Conservation (phyloP, 352 stramenopile species). For the Synura sp. region DNA sequence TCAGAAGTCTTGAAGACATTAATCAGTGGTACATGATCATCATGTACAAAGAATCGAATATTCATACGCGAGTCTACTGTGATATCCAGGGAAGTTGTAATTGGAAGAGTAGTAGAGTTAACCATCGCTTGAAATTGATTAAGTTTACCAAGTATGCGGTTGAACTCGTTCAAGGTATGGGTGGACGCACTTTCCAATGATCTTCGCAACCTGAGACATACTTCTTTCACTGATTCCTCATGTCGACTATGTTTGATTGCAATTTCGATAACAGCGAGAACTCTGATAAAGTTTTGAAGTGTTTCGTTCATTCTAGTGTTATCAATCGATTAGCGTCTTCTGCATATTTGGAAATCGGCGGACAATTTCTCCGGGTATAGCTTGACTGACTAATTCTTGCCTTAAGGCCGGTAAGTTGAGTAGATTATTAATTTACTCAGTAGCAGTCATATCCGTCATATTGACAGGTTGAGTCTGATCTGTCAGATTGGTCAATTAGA, state of each 20-base stretch:
- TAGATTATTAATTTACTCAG: slow-evolving; percentile 41
- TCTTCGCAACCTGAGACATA: slow-evolving; percentile 37
- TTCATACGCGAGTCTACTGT: slow-evolving; percentile 38
- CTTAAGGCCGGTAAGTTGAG: slow-evolving; percentile 36
- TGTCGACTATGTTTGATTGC: slow-evolving; percentile 40
- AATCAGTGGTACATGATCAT: slow-evolving; percentile 40
- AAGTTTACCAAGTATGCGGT: slow-evolving; percentile 39
- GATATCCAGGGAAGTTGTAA: slow-evolving; percentile 41
- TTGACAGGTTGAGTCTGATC: slow-evolving; percentile 38
- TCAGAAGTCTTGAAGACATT: slow-evolving; percentile 40
- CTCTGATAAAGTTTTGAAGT: slow-evolving; percentile 34
- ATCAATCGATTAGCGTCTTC: slow-evolving; percentile 35
- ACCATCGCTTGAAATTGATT: slow-evolving; percentile 40
- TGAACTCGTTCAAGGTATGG: slow-evolving; percentile 27
- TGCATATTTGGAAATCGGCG: slow-evolving; percentile 35
- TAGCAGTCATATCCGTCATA: slow-evolving; percentile 39
- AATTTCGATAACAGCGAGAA: slow-evolving; percentile 39
- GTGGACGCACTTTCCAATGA: slow-evolving; percentile 26
- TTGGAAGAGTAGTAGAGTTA: slow-evolving; percentile 38
- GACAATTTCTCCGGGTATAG: slow-evolving; percentile 35
- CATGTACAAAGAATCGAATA: slow-evolving; percentile 37
- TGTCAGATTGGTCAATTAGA: slow-evolving; percentile 29
- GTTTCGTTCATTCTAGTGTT: slow-evolving; percentile 34
- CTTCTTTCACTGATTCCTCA: slow-evolving; percentile 34
- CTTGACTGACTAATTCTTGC: slow-evolving; percentile 29